Conservation (phyloP, 176 grass and related monocot genomes). For the Musa itinerans region DNA sequence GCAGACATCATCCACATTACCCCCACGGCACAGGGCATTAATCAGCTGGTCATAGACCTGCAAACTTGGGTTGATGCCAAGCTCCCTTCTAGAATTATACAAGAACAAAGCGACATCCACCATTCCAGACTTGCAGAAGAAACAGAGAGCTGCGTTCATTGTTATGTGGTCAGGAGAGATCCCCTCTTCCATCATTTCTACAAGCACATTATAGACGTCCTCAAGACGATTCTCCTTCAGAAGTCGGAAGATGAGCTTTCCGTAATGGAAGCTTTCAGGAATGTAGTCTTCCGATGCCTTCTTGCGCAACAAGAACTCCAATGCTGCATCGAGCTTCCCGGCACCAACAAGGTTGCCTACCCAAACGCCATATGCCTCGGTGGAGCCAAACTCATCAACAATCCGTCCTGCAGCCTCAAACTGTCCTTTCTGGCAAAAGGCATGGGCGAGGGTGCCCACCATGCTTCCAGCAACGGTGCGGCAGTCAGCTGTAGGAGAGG, state of each 20-base stretch:
- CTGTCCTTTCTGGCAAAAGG: slow-evolving; percentile 35
- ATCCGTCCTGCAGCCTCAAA: slow-evolving; percentile 41
- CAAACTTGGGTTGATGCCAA: slow-evolving; percentile 63
- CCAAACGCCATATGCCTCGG: slow-evolving; percentile 56
- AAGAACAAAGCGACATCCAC: slow-evolving; percentile 73
- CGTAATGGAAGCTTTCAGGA: slow-evolving; percentile 35
- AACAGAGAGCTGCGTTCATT: slow-evolving; percentile 76
- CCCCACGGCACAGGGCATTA: slow-evolving; percentile 48
- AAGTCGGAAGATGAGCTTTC: slow-evolving; percentile 44
- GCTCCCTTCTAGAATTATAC: slow-evolving; percentile 55
- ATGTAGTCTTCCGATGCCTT: slow-evolving; percentile 66
- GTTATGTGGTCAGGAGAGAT: slow-evolving; percentile 50
- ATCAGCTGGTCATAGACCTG: slow-evolving; percentile 65
- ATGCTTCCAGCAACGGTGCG: slow-evolving; percentile 16
- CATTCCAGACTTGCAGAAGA: slow-evolving; percentile 95
- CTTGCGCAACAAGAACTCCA: slow-evolving; percentile 65
- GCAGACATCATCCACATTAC: slow-evolving; percentile 47
- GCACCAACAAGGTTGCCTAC: slow-evolving; percentile 36
- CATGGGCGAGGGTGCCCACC: slow-evolving; percentile 30
- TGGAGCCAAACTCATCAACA: slow-evolving; percentile 52
- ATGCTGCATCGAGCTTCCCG: slow-evolving; percentile 42
- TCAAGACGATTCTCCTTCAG: slow-evolving; percentile 46
- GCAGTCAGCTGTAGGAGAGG: slow-evolving; percentile 18
- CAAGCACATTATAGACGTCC: slow-evolving; percentile 66
- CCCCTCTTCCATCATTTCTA: slow-evolving; percentile 94